Evolutionary conservation across 305 asterid species (phyloP).

Genomic region (Vinca major): DNA sequence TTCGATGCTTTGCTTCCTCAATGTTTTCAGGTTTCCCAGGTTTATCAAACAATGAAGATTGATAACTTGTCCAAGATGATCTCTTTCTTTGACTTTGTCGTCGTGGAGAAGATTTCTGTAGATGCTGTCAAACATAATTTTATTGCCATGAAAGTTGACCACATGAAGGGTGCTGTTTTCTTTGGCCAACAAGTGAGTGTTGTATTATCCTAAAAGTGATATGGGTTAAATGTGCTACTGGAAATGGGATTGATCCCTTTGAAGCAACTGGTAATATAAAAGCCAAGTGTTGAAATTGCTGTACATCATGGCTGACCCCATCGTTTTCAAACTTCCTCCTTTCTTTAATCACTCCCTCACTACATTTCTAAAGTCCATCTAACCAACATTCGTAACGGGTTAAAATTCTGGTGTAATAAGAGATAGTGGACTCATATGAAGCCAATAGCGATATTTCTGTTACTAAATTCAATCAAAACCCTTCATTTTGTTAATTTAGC

Average conservation of each 20-base stretch:
- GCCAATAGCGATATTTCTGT: too few species aligned
- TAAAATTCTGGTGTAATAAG: too few species aligned
- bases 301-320: too few species aligned
- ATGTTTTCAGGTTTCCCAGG: conserved; percentile 57
- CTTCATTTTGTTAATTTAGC: too few species aligned
- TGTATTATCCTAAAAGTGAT: neutral
- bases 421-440: too few species aligned
- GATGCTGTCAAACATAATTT: conserved; percentile 40
- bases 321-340: too few species aligned
- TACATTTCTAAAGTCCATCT: too few species aligned
- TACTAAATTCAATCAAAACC: too few species aligned
- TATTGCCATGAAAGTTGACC: conserved; percentile 37
- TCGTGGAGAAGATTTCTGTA: conserved; percentile 38
- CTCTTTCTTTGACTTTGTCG: conserved; percentile 47
- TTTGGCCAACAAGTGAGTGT: conserved; percentile 36
- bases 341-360: too few species aligned
- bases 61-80: conserved; percentile 53
- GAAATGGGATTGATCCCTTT: neutral
- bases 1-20: conserved; percentile 8
- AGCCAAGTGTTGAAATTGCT: neutral
- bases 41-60: conserved; percentile 69
- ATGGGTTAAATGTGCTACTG: neutral
- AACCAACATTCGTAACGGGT: too few species aligned
- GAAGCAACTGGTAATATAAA: neutral
- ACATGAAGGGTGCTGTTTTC: conserved; percentile 37